Conservation (phyloP, 306 rosid species). For the Vigna trinervia region DNA sequence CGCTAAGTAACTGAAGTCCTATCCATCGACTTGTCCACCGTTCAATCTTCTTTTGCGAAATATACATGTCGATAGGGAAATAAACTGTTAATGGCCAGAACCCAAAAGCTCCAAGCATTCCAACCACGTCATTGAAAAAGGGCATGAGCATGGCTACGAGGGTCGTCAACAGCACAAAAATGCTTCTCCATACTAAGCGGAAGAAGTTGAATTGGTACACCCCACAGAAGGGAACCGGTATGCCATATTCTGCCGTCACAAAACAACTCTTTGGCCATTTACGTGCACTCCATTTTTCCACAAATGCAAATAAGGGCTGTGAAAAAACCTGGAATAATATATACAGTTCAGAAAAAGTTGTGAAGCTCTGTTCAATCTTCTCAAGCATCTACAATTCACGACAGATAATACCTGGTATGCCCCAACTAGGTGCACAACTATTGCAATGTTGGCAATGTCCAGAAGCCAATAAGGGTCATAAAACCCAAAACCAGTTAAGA, state of each 20-base stretch:
- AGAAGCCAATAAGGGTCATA: slow-evolving; percentile 81
- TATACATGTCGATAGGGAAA: slow-evolving; percentile 80
- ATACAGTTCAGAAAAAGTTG: slow-evolving; percentile 1
- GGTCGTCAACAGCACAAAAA: slow-evolving; percentile 66
- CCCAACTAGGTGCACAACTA: slow-evolving; percentile 75
- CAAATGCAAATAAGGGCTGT: slow-evolving; percentile 79
- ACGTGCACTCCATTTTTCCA: slow-evolving; percentile 66
- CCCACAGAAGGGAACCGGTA: slow-evolving; percentile 59
- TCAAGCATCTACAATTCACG: background rate
- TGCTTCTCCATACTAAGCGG: slow-evolving; percentile 70
- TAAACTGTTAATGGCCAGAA: slow-evolving; percentile 83
- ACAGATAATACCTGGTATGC: slow-evolving; percentile 67
- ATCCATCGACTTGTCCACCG: slow-evolving; percentile 64
- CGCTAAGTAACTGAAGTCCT: slow-evolving; percentile 64
- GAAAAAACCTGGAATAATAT: slow-evolving; percentile 54
- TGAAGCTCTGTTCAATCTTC: background rate
- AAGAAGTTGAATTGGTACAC: slow-evolving; percentile 63
- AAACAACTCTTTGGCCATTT: slow-evolving; percentile 61
- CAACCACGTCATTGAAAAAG: slow-evolving; percentile 84
- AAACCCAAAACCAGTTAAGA: slow-evolving; percentile 82
- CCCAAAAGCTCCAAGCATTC: slow-evolving; percentile 80
- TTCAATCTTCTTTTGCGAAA: slow-evolving; percentile 63
- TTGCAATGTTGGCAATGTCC: slow-evolving; percentile 74
- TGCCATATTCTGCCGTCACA: slow-evolving; percentile 59
- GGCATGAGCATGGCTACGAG: slow-evolving; percentile 73